Evolutionary conservation across 495 filamentous ascomycete species (phyloP), one percentile per base, ranked within the genome.

Genomic region (Talaromyces adpressus): DNA sequence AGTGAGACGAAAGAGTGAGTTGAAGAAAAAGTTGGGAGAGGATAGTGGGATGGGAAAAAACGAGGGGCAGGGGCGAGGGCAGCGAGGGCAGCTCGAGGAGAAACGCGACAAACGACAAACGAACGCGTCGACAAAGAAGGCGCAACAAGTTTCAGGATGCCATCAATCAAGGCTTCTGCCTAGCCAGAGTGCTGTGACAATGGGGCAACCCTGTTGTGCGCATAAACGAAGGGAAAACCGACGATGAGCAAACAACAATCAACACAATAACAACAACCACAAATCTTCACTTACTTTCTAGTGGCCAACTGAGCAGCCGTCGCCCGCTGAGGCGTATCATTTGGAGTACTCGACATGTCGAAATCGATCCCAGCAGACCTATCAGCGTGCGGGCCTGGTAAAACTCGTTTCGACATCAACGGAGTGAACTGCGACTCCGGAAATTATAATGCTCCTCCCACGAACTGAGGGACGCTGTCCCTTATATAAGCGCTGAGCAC

Each of bases 251-350:
- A 47, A 59, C 54, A 49, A 65, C 60, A 52, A 53, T 41, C 36
- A 62, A 39, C 18, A 58, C 41, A 62, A 34, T 60, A 66, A 60
- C 29, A 52, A 36, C 63, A 57, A 49, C 59, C 20, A 41, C 62
- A 47, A 62, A 54, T 56, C 62, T 59, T 69, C 56, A 82, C 81
- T 80, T 70, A 84, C 81, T 73, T 83, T 75, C 81, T 75, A 56
- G 61, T 75, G 39, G 81, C 81, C 74, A 84, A 39, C 70, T 82
- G 81, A 30, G 81, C 79, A 23, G 81, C 80, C 22, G 78, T 82
- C 34, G 81, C 81, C 69, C 74, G 77, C 56, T 77, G 72, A 36
- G 78, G 77, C 73, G 76, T 79, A 0, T 81, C 77, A 27, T 79
- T 75, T 32, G 77, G 77, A 64, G 77, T 79, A 51, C 73, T 75